These are phyloP conservation scores for Cryoendolithus antarcticus DNA, from an alignment of 2,329 filamentous ascomycete genomes.

Conservation along the genomic window DNA sequence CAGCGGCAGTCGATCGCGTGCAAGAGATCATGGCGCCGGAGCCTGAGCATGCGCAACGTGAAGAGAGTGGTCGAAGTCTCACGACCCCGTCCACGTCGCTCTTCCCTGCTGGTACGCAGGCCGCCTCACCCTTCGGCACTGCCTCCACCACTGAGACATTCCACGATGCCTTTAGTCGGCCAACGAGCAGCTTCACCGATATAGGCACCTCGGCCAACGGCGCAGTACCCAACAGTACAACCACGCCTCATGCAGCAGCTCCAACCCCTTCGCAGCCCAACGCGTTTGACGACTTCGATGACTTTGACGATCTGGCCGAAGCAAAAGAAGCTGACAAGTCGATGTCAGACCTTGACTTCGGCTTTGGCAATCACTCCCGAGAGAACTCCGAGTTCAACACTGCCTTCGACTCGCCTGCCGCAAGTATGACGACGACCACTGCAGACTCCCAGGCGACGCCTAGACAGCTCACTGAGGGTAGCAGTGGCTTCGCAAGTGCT, in stretches of 20 bases:
- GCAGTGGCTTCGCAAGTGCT: conserved; percentile 6
- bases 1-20: no score
- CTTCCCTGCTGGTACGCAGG: conserved; percentile 1
- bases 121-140: conserved; percentile 2
- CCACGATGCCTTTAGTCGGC: conserved; percentile 18
- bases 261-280: conserved; percentile 11
- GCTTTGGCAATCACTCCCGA: conserved; percentile 31
- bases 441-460: conserved; percentile 28
- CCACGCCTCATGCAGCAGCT: conserved; percentile 4
- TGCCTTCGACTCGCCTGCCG: conserved; percentile 58
- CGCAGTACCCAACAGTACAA: no score
- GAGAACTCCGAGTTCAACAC: conserved; percentile 71
- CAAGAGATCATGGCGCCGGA: background rate
- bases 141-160: conserved; percentile 4
- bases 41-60: background rate
- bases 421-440: conserved; percentile 37
- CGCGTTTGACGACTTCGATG: conserved; percentile 42
- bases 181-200: conserved; percentile 16
- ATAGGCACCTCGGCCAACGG: conserved; percentile 4
- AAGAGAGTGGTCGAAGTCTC: conserved; percentile 2
- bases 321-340: conserved; percentile 62
- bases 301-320: conserved; percentile 73
- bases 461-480: conserved; percentile 10
- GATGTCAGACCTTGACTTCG: conserved; percentile 72
- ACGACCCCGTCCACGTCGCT: conserved; percentile 2